A percentile compares a stretch with the other conserved stretches of the same genome.
Evolutionary conservation across 2,329 filamentous ascomycete genomes (phyloP).

Genomic region (Alternaria postmessia): DNA sequence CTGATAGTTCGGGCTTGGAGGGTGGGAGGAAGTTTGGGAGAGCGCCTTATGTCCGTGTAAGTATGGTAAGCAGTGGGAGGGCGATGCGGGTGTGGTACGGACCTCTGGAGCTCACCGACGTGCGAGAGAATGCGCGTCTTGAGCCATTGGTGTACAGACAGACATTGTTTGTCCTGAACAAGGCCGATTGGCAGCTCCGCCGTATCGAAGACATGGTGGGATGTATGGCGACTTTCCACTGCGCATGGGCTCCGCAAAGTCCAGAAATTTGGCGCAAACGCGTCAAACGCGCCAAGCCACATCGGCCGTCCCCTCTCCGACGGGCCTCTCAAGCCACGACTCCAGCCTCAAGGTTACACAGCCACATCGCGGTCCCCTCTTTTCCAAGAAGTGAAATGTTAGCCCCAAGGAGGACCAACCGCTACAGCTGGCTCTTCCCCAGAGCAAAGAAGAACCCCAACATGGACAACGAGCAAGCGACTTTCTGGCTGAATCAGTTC

Average conservation of each 20-base stretch:
- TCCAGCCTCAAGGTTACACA: slow-evolving; percentile 19
- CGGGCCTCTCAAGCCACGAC: slow-evolving; percentile 12
- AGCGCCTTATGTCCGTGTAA: slow-evolving; percentile 32
- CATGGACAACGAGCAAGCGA: slow-evolving; percentile 64
- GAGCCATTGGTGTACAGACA: slow-evolving; percentile 30
- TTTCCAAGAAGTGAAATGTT: slow-evolving; percentile 17
- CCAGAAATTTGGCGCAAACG: slow-evolving; percentile 34
- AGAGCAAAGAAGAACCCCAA: slow-evolving; percentile 22
- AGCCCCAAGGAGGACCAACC: slow-evolving; percentile 14
- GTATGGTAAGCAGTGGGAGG: slow-evolving; percentile 2
- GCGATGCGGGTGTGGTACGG: slow-evolving; percentile 5
- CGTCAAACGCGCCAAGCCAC: slow-evolving; percentile 38
- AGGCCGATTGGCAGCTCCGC: slow-evolving; percentile 39
- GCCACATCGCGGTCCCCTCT: slow-evolving; percentile 24
- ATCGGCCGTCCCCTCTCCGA: slow-evolving; percentile 7
- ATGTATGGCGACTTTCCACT: slow-evolving; percentile 5
- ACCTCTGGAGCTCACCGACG: slow-evolving; percentile 35
- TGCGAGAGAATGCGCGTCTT: slow-evolving; percentile 43
- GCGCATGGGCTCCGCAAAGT: slow-evolving; percentile 9
- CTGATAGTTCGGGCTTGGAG: slow-evolving; percentile 52
- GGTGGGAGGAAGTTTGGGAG: slow-evolving; percentile 54
- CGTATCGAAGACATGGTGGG: slow-evolving; percentile 44
- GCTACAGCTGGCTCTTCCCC: slow-evolving; percentile 31
- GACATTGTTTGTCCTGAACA: slow-evolving; percentile 20
- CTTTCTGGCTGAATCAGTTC: slow-evolving; percentile 68